Base-by-base conservation (phyloP, 148 eudicot species). In the Diospyros lotus region DNA sequence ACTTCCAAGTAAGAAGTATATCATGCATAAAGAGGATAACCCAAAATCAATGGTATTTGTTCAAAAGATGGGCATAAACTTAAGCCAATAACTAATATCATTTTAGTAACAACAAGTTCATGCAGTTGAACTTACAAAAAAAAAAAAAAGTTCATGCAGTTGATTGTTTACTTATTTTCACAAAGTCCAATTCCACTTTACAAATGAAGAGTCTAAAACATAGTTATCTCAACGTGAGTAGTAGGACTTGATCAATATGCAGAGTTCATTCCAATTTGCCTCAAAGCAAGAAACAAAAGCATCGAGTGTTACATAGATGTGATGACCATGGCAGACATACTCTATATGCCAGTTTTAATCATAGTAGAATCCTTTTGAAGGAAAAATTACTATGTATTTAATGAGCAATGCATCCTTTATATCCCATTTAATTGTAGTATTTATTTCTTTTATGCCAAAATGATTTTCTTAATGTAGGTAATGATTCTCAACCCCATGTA, bases 181-280 rank as follows among this genome's bases (percentile, higher is more conserved):
- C 13, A 46, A 66, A 54, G 48, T 66, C 48, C 18, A 46, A 53
- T 66, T 9, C 9, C 12, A 9, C 2, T 15, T 15, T 28, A 28
- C 28, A 28, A 28, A 28, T 28, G 28, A 28, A 28, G 28, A 28
- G 28, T 28, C 28, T 28, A 28, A 66, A 11, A 15, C 28, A 15
- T 9, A 66, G 9, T 65, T n/a, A 66, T n/a, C 17, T 48, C 70
- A 66, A 45, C 54, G n/a, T 45, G 70, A 66, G 45, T 40, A 45
- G 50, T 48, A 53, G 18, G 54, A 66, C 55, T 66, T 9, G 70
- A 15, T 66, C 54, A 66, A 18, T 1, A n/a, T n/a, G 40, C 28
- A 48, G 17, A 52, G 56, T 11, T 53, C 12, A 28, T 53, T 8
- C 10, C 2, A 53, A 53, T 53, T 53, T 53, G 1, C 56, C 56